Evolutionary conservation across 2,329 filamentous ascomycete genomes (phyloP).

Genomic region (Aspergillus sp.): DNA sequence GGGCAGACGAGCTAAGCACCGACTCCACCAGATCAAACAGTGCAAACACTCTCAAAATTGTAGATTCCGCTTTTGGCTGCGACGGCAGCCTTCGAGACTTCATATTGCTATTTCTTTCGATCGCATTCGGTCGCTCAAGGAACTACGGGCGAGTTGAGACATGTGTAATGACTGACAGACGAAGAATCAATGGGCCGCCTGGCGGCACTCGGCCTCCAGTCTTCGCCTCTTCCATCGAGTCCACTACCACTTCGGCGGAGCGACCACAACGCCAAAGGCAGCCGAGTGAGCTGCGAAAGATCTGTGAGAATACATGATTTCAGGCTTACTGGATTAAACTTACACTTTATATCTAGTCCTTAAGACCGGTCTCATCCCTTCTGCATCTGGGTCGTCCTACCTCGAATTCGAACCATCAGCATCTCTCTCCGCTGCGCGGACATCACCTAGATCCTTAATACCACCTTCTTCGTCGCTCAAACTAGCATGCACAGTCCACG

Average conservation of each 20-base stretch:
- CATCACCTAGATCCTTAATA: conserved; percentile 49
- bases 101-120: conserved; percentile 7
- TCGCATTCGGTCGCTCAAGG: conserved; percentile 6
- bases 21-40: conserved; percentile 34
- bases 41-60: conserved; percentile 37
- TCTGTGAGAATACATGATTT: conserved; percentile 62
- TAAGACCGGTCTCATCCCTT: conserved; percentile 88
- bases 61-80: conserved; percentile 35
- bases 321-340: conserved; percentile 1
- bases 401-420: conserved; percentile 52
- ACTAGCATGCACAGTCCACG: conserved; percentile 89
- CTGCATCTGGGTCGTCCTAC: conserved; percentile 87
- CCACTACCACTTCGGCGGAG: conserved; percentile 48
- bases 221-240: conserved; percentile 54
- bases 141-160: conserved; percentile 14
- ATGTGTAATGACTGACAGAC: conserved; percentile 71
- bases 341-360: conserved; percentile 60
- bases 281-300: conserved; percentile 74
- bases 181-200: conserved; percentile 84
- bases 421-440: conserved; percentile 44
- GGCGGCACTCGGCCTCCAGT: conserved; percentile 74
- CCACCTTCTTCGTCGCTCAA: conserved; percentile 71
- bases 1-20: conserved; percentile 18
- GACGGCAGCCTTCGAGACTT: conserved; percentile 10
- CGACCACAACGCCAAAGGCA: conserved; percentile 60